phyloP scores from a whole-genome alignment of 139 green algal genomes.

The Zygnema circumcarinatum region DNA sequence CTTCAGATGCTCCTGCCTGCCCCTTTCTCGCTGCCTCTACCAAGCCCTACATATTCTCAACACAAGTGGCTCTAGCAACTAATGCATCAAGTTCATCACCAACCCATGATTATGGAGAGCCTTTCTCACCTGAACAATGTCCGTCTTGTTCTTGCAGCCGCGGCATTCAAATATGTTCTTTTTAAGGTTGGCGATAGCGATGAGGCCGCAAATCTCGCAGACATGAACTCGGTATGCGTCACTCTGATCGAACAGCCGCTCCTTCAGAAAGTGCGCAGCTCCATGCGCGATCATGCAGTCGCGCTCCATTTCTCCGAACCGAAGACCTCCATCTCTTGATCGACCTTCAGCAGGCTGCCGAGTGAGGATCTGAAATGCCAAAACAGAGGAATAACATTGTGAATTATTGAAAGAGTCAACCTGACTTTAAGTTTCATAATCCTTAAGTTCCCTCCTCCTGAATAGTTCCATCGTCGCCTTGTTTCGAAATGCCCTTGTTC shows the following conservation, averaged over 20 bases:
- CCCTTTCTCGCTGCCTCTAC: no score
- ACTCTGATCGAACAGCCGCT: slow-evolving; percentile 71
- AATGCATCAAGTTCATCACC: no score
- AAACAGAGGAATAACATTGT: background rate
- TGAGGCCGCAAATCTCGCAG: slow-evolving; percentile 68
- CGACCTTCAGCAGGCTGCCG: slow-evolving; percentile 95
- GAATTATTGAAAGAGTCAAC: background rate
- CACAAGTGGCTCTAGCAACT: no score
- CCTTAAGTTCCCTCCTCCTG: background rate
- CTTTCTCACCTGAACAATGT: slow-evolving; percentile 58
- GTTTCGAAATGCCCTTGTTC: no score
- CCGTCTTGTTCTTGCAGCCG: slow-evolving; percentile 69
- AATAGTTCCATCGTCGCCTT: background rate
- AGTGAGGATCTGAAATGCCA: slow-evolving; percentile 85
- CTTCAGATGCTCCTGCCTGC: no score
- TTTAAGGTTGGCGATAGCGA: slow-evolving; percentile 70
- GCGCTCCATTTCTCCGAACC: slow-evolving; percentile 98
- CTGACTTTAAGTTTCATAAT: background rate
- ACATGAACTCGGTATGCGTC: slow-evolving; percentile 71
- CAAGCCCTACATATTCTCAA: no score
- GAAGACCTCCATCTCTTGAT: slow-evolving; percentile 91
- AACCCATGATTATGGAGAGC: no score
- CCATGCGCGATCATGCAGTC: slow-evolving; percentile 84
- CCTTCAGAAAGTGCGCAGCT: slow-evolving; percentile 68
- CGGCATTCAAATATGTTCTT: slow-evolving; percentile 69